Base-by-base conservation (phyloP, 257 asterid species). In the Solanum bulbocastanum region DNA sequence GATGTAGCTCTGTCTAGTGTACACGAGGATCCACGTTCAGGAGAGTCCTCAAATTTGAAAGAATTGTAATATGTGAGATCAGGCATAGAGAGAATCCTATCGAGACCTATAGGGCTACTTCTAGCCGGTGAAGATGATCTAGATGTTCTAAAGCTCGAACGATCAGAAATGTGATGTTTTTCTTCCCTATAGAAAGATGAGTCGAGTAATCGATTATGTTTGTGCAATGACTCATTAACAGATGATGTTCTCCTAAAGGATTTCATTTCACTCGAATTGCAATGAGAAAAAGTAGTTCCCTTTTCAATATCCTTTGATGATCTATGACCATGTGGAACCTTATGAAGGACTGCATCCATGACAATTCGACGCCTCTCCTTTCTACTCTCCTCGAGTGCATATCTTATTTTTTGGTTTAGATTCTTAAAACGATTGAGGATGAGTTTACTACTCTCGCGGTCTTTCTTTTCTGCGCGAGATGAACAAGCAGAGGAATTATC, bases 301-400 rank as follows among this genome's bases (percentile, higher is more conserved):
- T 71, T 71, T 33, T 27, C 87, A 81, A 3, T 14, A 69, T 83
- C 90, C 89, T 92, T 92, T 27, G 90, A 81, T 49, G 85, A 78
- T 36, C 90, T 83, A 4, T 83, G 89, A 8, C 95, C 98, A 36
- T 89, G 90, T 13, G 98, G 99, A 42, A 96, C 88, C 86, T 93
- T 95, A 84, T 96, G 95, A 74, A 94, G 94, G 72, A 94, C 88
- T 0, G 94, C 97, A 85, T 95, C 99, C 97, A 93, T 94, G 18
- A 94, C 44, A 78, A 96, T 96, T 72, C 95, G 93, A 56, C 91
- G 90, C 90, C 92, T 95, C 88, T 93, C 98, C 82, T 95, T 94
- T 83, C 90, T 94, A 88, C 91, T 89, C 86, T 94, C 99, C 35
- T 90, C 86, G 30, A 95, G 90, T 83, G 93, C 98, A n/a, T 91